Percentiles rank a stretch among this genome's conserved stretches.
Evolutionary conservation across 2,329 filamentous ascomycete genomes (phyloP).

Genomic region (Fusarium transvaalense): DNA sequence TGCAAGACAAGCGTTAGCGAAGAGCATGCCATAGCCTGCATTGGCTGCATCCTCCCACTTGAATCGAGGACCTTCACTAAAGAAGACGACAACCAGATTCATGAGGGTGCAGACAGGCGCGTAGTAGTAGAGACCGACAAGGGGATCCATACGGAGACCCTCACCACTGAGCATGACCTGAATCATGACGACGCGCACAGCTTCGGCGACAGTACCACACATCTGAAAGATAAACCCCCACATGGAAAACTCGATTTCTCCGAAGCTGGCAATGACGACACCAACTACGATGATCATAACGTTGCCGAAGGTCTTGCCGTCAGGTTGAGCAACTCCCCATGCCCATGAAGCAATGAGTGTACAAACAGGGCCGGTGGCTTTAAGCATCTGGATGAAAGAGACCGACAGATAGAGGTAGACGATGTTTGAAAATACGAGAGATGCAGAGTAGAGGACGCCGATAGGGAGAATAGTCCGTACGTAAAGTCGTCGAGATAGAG

Average conservation of each 20-base stretch:
- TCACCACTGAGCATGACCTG: constrained; percentile 82
- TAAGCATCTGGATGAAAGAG: constrained; percentile 79
- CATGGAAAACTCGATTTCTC: constrained; percentile 77
- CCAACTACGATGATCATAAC: constrained; percentile 66
- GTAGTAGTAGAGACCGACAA: constrained; percentile 91
- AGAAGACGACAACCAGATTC: constrained; percentile 78
- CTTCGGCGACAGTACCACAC: constrained; percentile 83
- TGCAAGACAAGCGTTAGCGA: constrained; percentile 81
- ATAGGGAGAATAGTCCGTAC: constrained; percentile 74
- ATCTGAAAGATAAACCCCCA: constrained; percentile 77
- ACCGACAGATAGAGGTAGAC: constrained; percentile 77
- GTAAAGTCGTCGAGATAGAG: constrained; percentile 72
- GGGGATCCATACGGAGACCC: constrained; percentile 87
- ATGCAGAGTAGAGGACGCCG: constrained; percentile 73
- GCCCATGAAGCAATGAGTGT: constrained; percentile 75
- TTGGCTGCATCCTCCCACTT: constrained; percentile 73
- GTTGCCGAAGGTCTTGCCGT: constrained; percentile 59
- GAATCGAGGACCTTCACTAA: constrained; percentile 76
- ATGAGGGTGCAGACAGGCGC: constrained; percentile 85
- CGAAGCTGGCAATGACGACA: constrained; percentile 66
- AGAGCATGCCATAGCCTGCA: constrained; percentile 73
- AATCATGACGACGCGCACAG: constrained; percentile 85
- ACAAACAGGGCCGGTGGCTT: constrained; percentile 75
- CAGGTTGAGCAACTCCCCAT: constrained; percentile 64
- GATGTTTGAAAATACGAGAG: constrained; percentile 75